Evolutionary conservation across 805 yeast species (phyloP), one percentile per base, ranked within the genome.

Genomic region (Ogataea trehalophila): DNA sequence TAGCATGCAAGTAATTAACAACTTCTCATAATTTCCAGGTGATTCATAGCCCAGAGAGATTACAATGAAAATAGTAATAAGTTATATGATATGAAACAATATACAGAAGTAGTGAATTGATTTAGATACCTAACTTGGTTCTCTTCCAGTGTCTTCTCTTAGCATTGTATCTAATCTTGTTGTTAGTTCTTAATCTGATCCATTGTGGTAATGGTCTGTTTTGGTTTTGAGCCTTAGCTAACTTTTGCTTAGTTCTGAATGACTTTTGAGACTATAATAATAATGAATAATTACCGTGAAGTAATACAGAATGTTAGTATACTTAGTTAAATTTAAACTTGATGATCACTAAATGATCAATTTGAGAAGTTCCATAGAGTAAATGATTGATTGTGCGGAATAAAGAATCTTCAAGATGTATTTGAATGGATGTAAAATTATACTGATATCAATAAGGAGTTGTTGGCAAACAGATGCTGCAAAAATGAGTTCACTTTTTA

Each of bases 141-240:
- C 98, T 88, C 87, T 97, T 92, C 99, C 99, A 92, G 94, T 94
- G 96, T 85, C 98, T 87, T 88, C 98, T 90, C 90, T 94, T 94
- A 74, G 96, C 95, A 81, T 92, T 92, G 87, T 89, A 89, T 84
- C 95, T 89, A 82, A 94, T 86, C 70, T 83, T 91, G 95, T 89
- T 92, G 77, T 79, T 84, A 74, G 98, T 89, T 87, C 90, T 92
- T 77, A 91, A 83, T 81, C 98, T 89, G 87, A 92, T 80, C 97
- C 97, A 92, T 80, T 91, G 97, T 70, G 99, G 99, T 76, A 92
- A 86, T 74, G 97, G 97, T 84, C 98, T 89, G 92, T 90, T 92
- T 81, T 89, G 96, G 81, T 90, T 92, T 75, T 83, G 84, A 73
- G 96, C 97, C 85, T 94, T 92, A 75, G 96, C 97, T 76, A 92